Evolutionary conservation across 2,329 filamentous ascomycete species (phyloP).

Genomic region (Beauveria australis): DNA sequence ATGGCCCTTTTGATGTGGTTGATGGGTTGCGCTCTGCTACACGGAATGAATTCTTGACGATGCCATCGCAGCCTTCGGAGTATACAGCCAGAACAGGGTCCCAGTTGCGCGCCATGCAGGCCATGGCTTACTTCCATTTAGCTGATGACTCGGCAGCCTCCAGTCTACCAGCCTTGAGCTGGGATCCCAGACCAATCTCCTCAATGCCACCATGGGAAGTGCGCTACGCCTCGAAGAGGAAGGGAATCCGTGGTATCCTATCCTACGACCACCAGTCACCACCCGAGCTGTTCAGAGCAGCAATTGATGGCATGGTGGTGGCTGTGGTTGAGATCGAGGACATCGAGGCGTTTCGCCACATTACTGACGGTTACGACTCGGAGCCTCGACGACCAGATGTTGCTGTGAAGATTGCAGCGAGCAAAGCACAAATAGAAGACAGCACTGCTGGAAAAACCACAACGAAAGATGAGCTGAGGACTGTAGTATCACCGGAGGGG

Average conservation of each 20-base stretch:
- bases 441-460: conserved; percentile 11
- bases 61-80: conserved; percentile 54
- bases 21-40: conserved; percentile 41
- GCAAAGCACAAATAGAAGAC: conserved; percentile 13
- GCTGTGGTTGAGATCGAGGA: conserved; percentile 57
- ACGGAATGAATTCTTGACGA: conserved; percentile 34
- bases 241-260: conserved; percentile 56
- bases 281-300: conserved; percentile 49
- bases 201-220: conserved; percentile 53
- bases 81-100: conserved; percentile 50
- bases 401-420: background rate
- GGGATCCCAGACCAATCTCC: conserved; percentile 49
- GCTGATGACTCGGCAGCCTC: conserved; percentile 4
- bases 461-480: background rate
- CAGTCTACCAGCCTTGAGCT: conserved; percentile 24
- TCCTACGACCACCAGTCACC: conserved; percentile 59
- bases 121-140: conserved; percentile 70
- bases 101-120: conserved; percentile 65
- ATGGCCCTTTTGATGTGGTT: conserved; percentile 51
- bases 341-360: conserved; percentile 36
- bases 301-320: conserved; percentile 63
- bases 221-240: conserved; percentile 40
- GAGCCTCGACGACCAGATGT: background rate
- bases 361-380: conserved; percentile 12
- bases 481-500: conserved; percentile 36